Conservation (phyloP, 305 asterid species). For the Striga hermonthica region DNA sequence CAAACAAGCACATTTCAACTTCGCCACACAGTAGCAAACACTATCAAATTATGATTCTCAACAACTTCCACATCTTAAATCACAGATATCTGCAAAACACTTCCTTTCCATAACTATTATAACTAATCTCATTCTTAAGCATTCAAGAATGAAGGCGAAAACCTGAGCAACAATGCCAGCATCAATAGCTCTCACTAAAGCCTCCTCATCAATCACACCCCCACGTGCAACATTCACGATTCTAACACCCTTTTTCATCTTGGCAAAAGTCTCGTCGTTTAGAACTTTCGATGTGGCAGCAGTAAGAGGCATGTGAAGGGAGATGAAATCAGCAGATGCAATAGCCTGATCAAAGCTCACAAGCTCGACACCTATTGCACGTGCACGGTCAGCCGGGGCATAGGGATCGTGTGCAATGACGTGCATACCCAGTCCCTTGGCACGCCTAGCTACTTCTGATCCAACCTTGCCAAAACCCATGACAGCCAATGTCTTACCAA, state of each 20-base stretch:
- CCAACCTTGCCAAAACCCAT: constrained; percentile 99
- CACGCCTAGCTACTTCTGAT: constrained; percentile 93
- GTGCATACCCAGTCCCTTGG: constrained; percentile 96
- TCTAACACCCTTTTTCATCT: constrained; percentile 95
- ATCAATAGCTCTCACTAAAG: constrained; percentile 82
- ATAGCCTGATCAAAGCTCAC: constrained; percentile 87
- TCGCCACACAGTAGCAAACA: too few species aligned
- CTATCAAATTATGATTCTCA: too few species aligned
- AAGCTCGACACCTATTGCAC: constrained; percentile 89
- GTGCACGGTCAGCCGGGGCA: constrained; percentile 97
- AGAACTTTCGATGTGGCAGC: constrained; percentile 70
- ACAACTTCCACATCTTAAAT: too few species aligned
- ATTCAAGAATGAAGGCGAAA: constrained; percentile 24
- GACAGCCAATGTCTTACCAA: constrained; percentile 86
- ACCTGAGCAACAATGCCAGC: constrained; percentile 97
- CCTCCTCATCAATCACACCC: constrained; percentile 98
- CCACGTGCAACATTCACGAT: constrained; percentile 96
- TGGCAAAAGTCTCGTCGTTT: constrained; percentile 81
- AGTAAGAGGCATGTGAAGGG: constrained; percentile 98
- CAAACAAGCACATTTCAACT: too few species aligned
- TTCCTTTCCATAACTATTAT: not conserved
- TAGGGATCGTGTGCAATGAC: constrained; percentile 95
- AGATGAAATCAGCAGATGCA: constrained; percentile 77
- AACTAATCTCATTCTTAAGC: constrained; percentile 2
- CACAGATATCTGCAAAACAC: too few species aligned